These are phyloP conservation scores for Stachybotrys echinatus DNA, from an alignment of 2,329 filamentous ascomycete species.

Conservation along the genomic window DNA sequence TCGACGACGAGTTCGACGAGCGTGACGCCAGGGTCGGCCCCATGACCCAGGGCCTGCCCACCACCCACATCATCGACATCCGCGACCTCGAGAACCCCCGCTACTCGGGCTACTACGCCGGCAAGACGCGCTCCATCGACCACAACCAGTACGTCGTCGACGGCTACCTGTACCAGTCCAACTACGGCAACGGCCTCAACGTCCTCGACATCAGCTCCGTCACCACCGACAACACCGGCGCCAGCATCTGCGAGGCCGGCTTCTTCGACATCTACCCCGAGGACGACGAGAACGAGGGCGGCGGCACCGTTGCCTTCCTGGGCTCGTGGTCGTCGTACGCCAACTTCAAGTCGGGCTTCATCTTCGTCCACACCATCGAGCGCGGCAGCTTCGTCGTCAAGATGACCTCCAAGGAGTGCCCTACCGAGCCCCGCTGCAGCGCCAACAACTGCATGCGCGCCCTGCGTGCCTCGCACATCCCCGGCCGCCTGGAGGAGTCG, in stretches of 20 bases:
- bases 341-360: conserved; percentile 1
- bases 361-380: conserved; percentile 2
- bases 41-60: conserved; percentile 2
- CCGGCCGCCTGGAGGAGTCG: conserved; percentile 1
- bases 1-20: conserved; percentile 50
- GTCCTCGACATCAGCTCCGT: conserved; percentile 26
- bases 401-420: conserved; percentile 2
- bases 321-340: conserved; percentile 2
- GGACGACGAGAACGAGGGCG: conserved; percentile 25
- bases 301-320: conserved; percentile 1
- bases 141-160: conserved; percentile 41
- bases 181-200: conserved; percentile 41
- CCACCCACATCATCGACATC: conserved; percentile 45
- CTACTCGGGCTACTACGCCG: conserved; percentile 33
- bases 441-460: conserved; percentile 1
- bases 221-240: conserved; percentile 30
- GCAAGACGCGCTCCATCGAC: conserved; percentile 31
- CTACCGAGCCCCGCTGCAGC: neutral
- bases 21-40: conserved; percentile 22
- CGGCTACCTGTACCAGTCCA: conserved; percentile 36
- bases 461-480: conserved; percentile 1
- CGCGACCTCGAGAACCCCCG: conserved; percentile 28
- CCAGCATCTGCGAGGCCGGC: conserved; percentile 31
- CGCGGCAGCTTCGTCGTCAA: conserved; percentile 2
- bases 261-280: conserved; percentile 44